Evolutionary conservation across 192 early-diverging fungal genomes (phyloP), one percentile per base, ranked within the genome.

Genomic region (Coemansia aciculifera): DNA sequence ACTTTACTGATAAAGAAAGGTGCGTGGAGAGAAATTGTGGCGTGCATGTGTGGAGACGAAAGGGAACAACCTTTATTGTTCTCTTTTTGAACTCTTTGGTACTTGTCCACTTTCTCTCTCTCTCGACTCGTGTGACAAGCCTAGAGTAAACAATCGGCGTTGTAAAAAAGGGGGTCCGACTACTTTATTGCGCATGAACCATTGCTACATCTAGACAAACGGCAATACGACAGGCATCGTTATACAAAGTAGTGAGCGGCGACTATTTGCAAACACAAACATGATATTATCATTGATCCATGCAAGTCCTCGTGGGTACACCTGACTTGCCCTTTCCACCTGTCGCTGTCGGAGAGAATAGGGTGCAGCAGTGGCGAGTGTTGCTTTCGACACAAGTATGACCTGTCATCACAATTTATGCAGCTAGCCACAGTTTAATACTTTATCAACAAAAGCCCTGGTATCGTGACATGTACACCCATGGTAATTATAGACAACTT

Each of bases 11-110:
- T 4, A 43, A 15, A 43, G 42, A 13, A 43, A 48, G 44, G 19
- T 19, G 19, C 17, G 13, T 32, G 13, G 29, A 31, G 15, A 31
- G 8, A 34, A 54, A 15, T 34, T 17, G 54, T 57, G 54, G 54
- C 54, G 27, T 57, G 29, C 54, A 57, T 57, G 54, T 57, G 54
- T 57, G 54, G 51, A 54, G 51, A 31, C 51, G 27, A 48, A 48
- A 48, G 46, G 46, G 46, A 23, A 19, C 6, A 48, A 36, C 7
- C 8, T 23, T 2, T 13, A 48, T 48, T 48, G 46, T 48, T 21
- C 19, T 48, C 19, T 21, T 48, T 48, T 21, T 48, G 34, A 36
- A 36, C 34, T 8, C 34, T 36, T 36, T 44, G 46, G 46, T 49
- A 49, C 46, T 23, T 21, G 3, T 48, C 15, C n/a, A 27, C 27